phyloP scores from a whole-genome alignment of 805 yeast genomes.

The Monosporozyma siamensis region DNA sequence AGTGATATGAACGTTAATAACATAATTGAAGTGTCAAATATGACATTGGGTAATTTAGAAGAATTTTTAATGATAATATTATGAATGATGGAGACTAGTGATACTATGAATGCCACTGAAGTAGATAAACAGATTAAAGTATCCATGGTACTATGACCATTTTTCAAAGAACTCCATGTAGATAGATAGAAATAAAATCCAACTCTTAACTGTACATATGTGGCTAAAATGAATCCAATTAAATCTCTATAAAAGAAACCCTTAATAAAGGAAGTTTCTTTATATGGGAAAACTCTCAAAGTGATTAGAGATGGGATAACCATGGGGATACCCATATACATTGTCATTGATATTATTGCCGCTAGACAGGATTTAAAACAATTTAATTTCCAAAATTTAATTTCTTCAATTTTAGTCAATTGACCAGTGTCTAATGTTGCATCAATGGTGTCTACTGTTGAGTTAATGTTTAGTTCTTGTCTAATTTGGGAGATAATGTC shows the following conservation, averaged over 20 bases:
- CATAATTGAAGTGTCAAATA: conserved; percentile 86
- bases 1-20: conserved; percentile 71
- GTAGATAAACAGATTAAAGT: conserved; percentile 80
- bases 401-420: conserved; percentile 55
- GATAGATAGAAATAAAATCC: conserved; percentile 61
- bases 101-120: conserved; percentile 64
- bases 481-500: conserved; percentile 33
- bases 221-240: conserved; percentile 58
- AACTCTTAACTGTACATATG: conserved; percentile 51
- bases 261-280: conserved; percentile 9
- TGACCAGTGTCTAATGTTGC: too few species aligned
- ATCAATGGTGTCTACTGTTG: neutral
- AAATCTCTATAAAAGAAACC: conserved; percentile 32
- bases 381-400: conserved; percentile 56
- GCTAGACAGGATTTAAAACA: conserved; percentile 43
- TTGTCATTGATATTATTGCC: conserved; percentile 53
- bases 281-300: conserved; percentile 30
- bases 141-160: conserved; percentile 83
- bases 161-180: conserved; percentile 54
- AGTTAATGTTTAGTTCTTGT: neutral
- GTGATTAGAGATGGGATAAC: conserved; percentile 20
- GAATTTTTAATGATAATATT: conserved; percentile 32
- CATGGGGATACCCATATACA: conserved; percentile 42
- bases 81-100: conserved; percentile 50
- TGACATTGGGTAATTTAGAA: conserved; percentile 47